These are phyloP conservation scores for Plasmodium falciparum DNA, from an alignment of 169 alveolate genomes.

Conservation along the genomic window DNA sequence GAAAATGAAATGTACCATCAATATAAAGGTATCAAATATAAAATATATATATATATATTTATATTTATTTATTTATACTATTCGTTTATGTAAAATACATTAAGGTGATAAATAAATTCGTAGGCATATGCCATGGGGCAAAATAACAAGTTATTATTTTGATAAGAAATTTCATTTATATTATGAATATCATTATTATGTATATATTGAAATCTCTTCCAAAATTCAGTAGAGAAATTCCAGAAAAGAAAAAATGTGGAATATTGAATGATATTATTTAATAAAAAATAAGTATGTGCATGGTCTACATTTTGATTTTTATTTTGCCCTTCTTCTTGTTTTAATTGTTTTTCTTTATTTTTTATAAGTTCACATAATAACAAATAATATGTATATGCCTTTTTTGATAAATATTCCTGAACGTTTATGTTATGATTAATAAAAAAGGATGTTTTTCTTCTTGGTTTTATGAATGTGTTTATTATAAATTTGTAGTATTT, in stretches of 20 bases:
- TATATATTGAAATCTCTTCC: conserved; percentile 37
- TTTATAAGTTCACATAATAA: conserved; percentile 19
- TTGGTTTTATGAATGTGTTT: conserved; percentile 29
- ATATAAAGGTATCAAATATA: too few species aligned
- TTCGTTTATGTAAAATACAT: conserved; percentile 10
- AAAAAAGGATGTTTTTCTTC: conserved; percentile 42
- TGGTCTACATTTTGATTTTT: conserved; percentile 14
- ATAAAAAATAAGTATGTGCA: conserved; percentile 23
- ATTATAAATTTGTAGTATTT: conserved; percentile 30
- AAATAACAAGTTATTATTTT: conserved; percentile 5
- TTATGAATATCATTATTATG: neutral
- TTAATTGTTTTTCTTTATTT: conserved; percentile 16
- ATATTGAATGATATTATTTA: conserved; percentile 19
- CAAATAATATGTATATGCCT: conserved; percentile 27
- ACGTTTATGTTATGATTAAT: conserved; percentile 34
- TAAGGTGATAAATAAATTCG: conserved; percentile 34
- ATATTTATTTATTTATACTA: neutral
- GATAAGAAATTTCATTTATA: neutral
- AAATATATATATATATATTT: too few species aligned
- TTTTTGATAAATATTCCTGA: conserved; percentile 37
- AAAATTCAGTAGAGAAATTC: conserved; percentile 49
- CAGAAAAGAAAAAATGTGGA: conserved; percentile 36
- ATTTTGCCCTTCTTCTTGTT: neutral
- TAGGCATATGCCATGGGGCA: conserved; percentile 47
- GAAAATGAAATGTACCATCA: too few species aligned